These are phyloP conservation scores for Trametes versicolor DNA, from an alignment of 1,284 basidiomycete genomes.

Conservation along the genomic window DNA sequence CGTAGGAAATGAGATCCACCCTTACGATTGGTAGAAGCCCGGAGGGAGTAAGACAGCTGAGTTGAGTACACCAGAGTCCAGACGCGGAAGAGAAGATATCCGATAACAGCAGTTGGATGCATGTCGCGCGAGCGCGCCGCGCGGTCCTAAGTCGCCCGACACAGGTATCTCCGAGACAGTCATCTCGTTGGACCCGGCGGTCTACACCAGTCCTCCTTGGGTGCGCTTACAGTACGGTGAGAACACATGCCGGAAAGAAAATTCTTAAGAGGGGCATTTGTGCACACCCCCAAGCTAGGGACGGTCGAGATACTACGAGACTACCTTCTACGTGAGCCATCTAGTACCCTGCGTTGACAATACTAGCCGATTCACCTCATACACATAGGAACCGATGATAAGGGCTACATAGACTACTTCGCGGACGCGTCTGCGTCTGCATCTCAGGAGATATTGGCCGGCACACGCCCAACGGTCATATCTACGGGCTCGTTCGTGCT, in stretches of 20 bases:
- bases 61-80: too few species aligned
- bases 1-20: too few species aligned
- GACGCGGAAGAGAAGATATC: too few species aligned
- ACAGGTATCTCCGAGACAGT: too few species aligned
- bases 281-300: slow-evolving; percentile 62
- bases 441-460: slow-evolving; percentile 45
- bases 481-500: slow-evolving; percentile 71
- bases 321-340: slow-evolving; percentile 66
- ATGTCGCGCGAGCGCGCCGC: too few species aligned
- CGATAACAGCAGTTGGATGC: too few species aligned
- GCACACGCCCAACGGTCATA: slow-evolving; percentile 44
- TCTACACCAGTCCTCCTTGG: too few species aligned
- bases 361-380: slow-evolving; percentile 8
- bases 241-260: not conserved
- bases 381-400: slow-evolving; percentile 56
- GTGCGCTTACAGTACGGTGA: too few species aligned
- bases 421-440: slow-evolving; percentile 48
- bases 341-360: slow-evolving; percentile 11
- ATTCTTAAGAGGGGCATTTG: slow-evolving; percentile 45
- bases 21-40: too few species aligned
- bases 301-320: slow-evolving; percentile 63
- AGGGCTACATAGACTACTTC: slow-evolving; percentile 66
- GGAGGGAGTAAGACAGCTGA: too few species aligned
- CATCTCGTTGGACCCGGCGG: too few species aligned
- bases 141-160: too few species aligned